These are phyloP conservation scores for Irineochytrium annulatum DNA, from an alignment of 192 early-diverging fungal species.

Conservation along the genomic window DNA sequence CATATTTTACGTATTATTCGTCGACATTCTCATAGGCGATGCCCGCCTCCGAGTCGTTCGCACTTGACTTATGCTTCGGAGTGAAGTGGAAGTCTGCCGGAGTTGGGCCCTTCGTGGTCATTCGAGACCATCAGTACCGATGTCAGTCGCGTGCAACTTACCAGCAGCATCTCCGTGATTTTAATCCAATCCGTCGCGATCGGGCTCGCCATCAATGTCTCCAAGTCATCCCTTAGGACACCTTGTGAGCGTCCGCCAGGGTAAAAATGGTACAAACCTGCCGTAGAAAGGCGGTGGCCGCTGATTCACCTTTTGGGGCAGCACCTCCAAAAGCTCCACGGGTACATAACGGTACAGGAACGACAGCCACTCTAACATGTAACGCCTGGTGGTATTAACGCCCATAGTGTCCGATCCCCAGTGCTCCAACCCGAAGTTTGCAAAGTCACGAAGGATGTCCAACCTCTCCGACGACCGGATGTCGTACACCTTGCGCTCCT, in stretches of 20 bases:
- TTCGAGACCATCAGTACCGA: background rate
- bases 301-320: constrained; percentile 90
- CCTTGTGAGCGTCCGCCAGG: too few species aligned
- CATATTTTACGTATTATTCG: too few species aligned
- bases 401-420: constrained; percentile 92
- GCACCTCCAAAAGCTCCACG: constrained; percentile 83
- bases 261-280: too few species aligned
- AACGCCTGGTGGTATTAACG: constrained; percentile 74
- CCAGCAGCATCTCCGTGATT: constrained; percentile 81
- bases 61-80: constrained; percentile 92
- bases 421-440: constrained; percentile 84
- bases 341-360: constrained; percentile 77
- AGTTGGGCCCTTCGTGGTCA: constrained; percentile 60
- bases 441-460: constrained; percentile 81
- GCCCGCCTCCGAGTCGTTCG: constrained; percentile 48
- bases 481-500: constrained; percentile 80
- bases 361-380: constrained; percentile 49
- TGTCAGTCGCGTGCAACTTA: background rate
- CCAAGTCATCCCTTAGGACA: constrained; percentile 87
- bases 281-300: constrained; percentile 82
- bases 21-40: background rate
- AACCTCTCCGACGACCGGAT: constrained; percentile 86
- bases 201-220: constrained; percentile 88
- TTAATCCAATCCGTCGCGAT: constrained; percentile 86
- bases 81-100: constrained; percentile 83